Percentiles rank a stretch among this genome's conserved stretches.
Evolutionary conservation across 352 stramenopile genomes (phyloP).

Genomic region (Elongisporangium undulatum): DNA sequence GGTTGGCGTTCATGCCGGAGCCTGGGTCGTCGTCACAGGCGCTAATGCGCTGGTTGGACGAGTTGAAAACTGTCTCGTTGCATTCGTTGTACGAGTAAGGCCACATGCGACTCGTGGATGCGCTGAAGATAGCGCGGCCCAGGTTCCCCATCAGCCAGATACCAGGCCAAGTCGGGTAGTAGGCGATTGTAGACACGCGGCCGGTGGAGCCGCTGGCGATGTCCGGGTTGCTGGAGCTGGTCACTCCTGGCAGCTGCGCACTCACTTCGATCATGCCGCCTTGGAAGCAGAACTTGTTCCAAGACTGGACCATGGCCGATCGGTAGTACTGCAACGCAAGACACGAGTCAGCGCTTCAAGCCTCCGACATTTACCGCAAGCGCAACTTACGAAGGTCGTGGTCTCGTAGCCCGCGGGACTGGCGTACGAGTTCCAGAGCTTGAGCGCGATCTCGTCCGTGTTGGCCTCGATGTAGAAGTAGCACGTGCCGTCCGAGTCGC

Average conservation of each 20-base stretch:
- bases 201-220: conserved; percentile 21
- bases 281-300: conserved; percentile 93
- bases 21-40: conserved; percentile 91
- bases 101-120: conserved; percentile 93
- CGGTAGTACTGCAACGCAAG: conserved; percentile 24
- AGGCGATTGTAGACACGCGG: conserved; percentile 51
- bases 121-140: conserved; percentile 94
- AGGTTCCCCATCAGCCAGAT: conserved; percentile 97
- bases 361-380: too few relatives aligned
- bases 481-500: conserved; percentile 29
- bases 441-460: conserved; percentile 25
- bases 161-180: conserved; percentile 87
- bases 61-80: conserved; percentile 56
- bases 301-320: conserved; percentile 82
- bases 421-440: conserved; percentile 60
- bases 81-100: conserved; percentile 95
- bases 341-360: too few relatives aligned
- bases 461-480: conserved; percentile 39
- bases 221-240: conserved; percentile 38
- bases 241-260: conserved; percentile 86
- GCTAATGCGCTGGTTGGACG: conserved; percentile 69
- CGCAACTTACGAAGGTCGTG: conserved; percentile 27
- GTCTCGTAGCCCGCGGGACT: conserved; percentile 40
- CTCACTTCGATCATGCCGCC: conserved; percentile 88
- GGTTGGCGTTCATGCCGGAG: conserved; percentile 84